A percentile compares a stretch with the other conserved stretches of the same genome.
Evolutionary conservation across 116 monocot genomes (phyloP).

Genomic region (Posidonia oceanica): DNA sequence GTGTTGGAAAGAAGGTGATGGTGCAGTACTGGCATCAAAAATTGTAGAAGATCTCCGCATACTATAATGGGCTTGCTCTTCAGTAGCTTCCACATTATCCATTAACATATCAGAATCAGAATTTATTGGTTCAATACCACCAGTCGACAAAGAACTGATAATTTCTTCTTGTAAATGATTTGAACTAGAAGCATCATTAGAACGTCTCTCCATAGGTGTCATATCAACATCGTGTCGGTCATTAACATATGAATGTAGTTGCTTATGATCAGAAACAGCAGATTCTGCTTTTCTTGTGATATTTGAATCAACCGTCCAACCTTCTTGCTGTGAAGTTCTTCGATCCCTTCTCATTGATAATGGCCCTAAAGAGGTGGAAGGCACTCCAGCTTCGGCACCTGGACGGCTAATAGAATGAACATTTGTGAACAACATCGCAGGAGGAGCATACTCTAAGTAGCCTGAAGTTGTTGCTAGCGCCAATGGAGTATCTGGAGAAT

Average conservation of each 20-base stretch:
- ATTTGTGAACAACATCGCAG: slow-evolving; percentile 60
- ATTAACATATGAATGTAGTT: slow-evolving; percentile 7
- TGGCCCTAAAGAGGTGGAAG: slow-evolving; percentile 19
- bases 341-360: slow-evolving; percentile 26
- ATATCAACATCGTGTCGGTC: slow-evolving; percentile 15
- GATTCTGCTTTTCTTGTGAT: slow-evolving; percentile 13
- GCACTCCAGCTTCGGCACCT: background rate
- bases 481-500: slow-evolving; percentile 82
- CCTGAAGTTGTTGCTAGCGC: slow-evolving; percentile 75
- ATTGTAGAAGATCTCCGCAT: slow-evolving; percentile 8
- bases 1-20: slow-evolving; percentile 11
- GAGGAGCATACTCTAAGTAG: slow-evolving; percentile 78
- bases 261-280: slow-evolving; percentile 10
- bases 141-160: slow-evolving; percentile 13
- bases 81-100: slow-evolving; percentile 17
- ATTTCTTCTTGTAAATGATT: slow-evolving; percentile 17
- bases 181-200: slow-evolving; percentile 18
- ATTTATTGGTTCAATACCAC: slow-evolving; percentile 13
- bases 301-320: slow-evolving; percentile 11
- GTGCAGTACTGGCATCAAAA: slow-evolving; percentile 5
- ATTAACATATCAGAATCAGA: slow-evolving; percentile 18
- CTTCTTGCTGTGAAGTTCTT: slow-evolving; percentile 23
- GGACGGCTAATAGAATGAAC: slow-evolving; percentile 20
- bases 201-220: slow-evolving; percentile 41
- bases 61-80: slow-evolving; percentile 11